These are phyloP conservation scores for Ophiosphaerella korrae DNA, from an alignment of 2,329 filamentous ascomycete species.

Conservation along the genomic window DNA sequence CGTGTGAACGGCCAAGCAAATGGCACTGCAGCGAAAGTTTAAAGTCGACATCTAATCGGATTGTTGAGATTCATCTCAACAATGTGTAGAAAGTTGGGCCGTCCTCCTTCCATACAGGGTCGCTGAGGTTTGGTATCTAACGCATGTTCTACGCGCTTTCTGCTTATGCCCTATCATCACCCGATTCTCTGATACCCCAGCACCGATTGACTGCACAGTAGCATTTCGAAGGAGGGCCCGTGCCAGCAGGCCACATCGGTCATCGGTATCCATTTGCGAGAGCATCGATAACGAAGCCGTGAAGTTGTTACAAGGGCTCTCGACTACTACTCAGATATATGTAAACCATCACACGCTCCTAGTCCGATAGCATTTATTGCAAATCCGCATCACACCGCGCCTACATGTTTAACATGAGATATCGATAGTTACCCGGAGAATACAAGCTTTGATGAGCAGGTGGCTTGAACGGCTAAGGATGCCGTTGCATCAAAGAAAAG, in stretches of 20 bases:
- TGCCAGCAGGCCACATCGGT: not conserved
- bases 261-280: no score
- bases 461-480: conserved; percentile 17
- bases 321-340: no score
- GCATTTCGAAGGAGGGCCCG: not conserved
- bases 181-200: not conserved
- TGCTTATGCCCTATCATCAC: not conserved
- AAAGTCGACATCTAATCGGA: no score
- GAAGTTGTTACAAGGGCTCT: no score
- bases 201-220: no score
- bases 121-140: no score
- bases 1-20: no score
- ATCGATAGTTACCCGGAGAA: conserved; percentile 13
- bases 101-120: no score
- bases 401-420: conserved; percentile 5
- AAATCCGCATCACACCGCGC: not conserved
- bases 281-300: no score
- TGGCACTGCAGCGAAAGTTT: no score
- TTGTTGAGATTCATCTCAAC: no score
- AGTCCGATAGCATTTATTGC: not conserved
- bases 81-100: no score
- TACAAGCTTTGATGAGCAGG: conserved; percentile 24
- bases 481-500: conserved; percentile 27
- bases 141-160: not conserved
- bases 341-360: not conserved